Percentiles rank a stretch among this genome's conserved stretches.
These are phyloP conservation scores for Gossypium arboreum DNA, from an alignment of 345 rosid species.

Conservation along the genomic window DNA sequence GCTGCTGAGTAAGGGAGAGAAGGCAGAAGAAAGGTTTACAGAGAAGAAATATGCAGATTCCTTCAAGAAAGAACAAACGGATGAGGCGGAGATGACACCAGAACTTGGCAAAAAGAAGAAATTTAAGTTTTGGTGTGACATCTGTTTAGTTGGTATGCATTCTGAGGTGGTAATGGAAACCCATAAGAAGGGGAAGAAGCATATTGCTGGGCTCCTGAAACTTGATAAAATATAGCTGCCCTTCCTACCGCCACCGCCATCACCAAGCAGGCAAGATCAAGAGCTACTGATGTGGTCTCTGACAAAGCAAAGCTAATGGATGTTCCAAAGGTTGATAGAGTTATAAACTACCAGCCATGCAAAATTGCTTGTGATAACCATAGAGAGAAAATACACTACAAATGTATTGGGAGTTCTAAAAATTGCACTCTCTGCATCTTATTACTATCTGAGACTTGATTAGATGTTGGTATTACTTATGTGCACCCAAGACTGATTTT, in stretches of 20 bases:
- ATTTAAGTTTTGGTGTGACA: conserved; percentile 48
- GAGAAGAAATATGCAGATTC: neutral
- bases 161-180: conserved; percentile 33
- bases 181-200: conserved; percentile 57
- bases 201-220: conserved; percentile 29
- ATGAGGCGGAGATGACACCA: conserved; percentile 13
- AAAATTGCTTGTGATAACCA: neutral
- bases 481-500: neutral
- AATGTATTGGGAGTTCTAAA: neutral
- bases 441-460: neutral
- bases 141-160: conserved; percentile 35
- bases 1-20: conserved; percentile 1
- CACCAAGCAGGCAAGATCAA: neutral
- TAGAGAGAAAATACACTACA: neutral
- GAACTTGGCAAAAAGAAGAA: conserved; percentile 15
- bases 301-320: neutral
- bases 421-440: neutral
- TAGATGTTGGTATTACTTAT: conserved; percentile 1
- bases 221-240: conserved; percentile 11
- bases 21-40: neutral
- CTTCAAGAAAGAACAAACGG: neutral
- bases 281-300: neutral
- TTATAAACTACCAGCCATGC: neutral
- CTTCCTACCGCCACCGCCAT: neutral
- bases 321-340: neutral